Evolutionary conservation across 371 early-diverging fungal species (phyloP), one percentile per base, ranked within the genome.

Genomic region (Nematocida homosporus): DNA sequence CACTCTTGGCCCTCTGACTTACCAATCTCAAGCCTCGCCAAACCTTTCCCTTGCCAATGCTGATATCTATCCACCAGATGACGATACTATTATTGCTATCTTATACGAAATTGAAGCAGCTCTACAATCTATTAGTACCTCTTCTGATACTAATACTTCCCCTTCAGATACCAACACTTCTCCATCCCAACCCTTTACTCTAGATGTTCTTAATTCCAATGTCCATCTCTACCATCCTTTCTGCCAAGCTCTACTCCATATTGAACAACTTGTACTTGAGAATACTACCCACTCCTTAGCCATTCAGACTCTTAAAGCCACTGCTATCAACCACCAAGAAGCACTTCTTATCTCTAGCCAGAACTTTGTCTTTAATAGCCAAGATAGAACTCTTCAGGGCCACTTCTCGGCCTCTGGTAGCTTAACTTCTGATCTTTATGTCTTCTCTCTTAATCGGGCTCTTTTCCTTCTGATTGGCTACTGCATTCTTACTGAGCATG

Each of bases 401-500:
- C 8, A 38, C 2, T 47, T 72, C 30, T 6, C 32, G 6, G 18
- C 59, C 3, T 18, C 5, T 30, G 75, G 75, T 40, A 20, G 27
- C 27, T 20, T 72, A 5, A 44, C 27, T 34, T 23, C 30, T 18
- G 50, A 72, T 37, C 35, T 72, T 27, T 61, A 72, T 42, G 40
- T 61, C 18, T 63, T 61, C 29, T 16, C 34, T 6, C 18, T 59
- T 38, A 72, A 72, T 44, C 60, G 75, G 55, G 29, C 52, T 30
- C 55, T 72, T 23, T 72, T 72, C 34, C 60, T 72, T 6, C 75
- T 61, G 20, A 30, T 52, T 16, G 8, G 27, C 6, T 72, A 72
- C 52, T 38, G 37, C 0, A 59, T 72, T 3, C 1, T 72, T 5
- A 51, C 55, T 41, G 66, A 66, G 16, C 3, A 6, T 23, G 57